phyloP scores from a whole-genome alignment of 169 alveolate genomes.

The Eimeria tenella region DNA sequence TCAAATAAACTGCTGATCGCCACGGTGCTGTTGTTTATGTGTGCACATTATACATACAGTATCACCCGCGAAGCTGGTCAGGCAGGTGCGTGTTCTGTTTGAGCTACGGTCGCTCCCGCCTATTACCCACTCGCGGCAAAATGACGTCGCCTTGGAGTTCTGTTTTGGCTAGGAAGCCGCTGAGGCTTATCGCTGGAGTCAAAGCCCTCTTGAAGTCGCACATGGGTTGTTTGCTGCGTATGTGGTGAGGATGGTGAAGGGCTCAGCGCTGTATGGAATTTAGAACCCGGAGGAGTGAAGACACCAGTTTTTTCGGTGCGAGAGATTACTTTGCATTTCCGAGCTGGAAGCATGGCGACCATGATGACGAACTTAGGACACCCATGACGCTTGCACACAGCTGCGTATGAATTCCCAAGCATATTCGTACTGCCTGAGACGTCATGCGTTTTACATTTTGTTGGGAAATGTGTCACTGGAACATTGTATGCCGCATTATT shows the following conservation, averaged over 20 bases:
- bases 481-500: not conserved
- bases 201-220: not conserved
- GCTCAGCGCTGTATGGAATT: too few relatives aligned
- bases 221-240: too few relatives aligned
- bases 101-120: not conserved
- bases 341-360: too few relatives aligned
- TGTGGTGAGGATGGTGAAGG: not conserved
- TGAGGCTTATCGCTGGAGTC: not conserved
- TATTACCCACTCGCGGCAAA: conserved; percentile 28
- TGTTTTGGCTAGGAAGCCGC: not conserved
- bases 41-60: too few relatives aligned
- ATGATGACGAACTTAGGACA: conserved; percentile 17
- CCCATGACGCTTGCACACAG: conserved; percentile 40
- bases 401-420: conserved; percentile 20
- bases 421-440: conserved; percentile 2
- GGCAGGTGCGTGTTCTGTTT: not conserved
- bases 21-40: too few relatives aligned
- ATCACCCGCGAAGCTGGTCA: conserved; percentile 18
- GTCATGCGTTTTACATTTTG: not conserved
- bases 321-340: too few relatives aligned
- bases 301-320: too few relatives aligned
- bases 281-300: too few relatives aligned
- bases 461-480: not conserved
- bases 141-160: not conserved
- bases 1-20: too few relatives aligned